phyloP scores from a whole-genome alignment of 805 yeast genomes.

The Starmerella apis region DNA sequence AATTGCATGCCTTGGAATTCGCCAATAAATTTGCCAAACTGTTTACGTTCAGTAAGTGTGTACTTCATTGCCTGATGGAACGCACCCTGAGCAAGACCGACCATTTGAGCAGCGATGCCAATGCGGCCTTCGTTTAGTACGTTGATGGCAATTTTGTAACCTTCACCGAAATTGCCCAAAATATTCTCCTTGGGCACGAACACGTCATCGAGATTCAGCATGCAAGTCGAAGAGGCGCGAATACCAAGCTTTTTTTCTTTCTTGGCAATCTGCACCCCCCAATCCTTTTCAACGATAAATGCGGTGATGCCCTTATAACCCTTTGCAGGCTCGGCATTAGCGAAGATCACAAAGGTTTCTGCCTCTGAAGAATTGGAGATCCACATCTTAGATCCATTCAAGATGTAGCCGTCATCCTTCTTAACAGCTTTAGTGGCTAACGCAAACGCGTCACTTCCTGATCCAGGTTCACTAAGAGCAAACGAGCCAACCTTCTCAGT shows the following conservation, averaged over 20 bases:
- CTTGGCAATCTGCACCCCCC: slow-evolving; percentile 37
- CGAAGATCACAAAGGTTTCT: slow-evolving; percentile 35
- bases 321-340: slow-evolving; percentile 35
- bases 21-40: slow-evolving; percentile 37
- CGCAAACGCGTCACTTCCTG: slow-evolving; percentile 40
- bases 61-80: slow-evolving; percentile 35
- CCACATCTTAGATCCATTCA: slow-evolving; percentile 40
- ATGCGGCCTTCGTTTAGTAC: slow-evolving; percentile 38
- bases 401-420: slow-evolving; percentile 34
- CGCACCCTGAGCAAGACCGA: slow-evolving; percentile 39
- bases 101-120: slow-evolving; percentile 40
- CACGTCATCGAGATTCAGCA: slow-evolving; percentile 35
- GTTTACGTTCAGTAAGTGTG: slow-evolving; percentile 35
- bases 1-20: slow-evolving; percentile 41
- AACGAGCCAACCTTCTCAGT: slow-evolving; percentile 33
- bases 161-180: slow-evolving; percentile 37
- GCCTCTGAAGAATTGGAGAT: slow-evolving; percentile 39
- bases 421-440: slow-evolving; percentile 34
- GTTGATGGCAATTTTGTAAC: slow-evolving; percentile 39
- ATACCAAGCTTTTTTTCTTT: slow-evolving; percentile 39
- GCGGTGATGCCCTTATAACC: slow-evolving; percentile 40
- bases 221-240: slow-evolving; percentile 38
- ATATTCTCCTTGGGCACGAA: slow-evolving; percentile 36
- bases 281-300: slow-evolving; percentile 35
- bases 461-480: slow-evolving; percentile 35